phyloP scores from a whole-genome alignment of 352 stramenopile species.

The Phytophthora lateralis region DNA sequence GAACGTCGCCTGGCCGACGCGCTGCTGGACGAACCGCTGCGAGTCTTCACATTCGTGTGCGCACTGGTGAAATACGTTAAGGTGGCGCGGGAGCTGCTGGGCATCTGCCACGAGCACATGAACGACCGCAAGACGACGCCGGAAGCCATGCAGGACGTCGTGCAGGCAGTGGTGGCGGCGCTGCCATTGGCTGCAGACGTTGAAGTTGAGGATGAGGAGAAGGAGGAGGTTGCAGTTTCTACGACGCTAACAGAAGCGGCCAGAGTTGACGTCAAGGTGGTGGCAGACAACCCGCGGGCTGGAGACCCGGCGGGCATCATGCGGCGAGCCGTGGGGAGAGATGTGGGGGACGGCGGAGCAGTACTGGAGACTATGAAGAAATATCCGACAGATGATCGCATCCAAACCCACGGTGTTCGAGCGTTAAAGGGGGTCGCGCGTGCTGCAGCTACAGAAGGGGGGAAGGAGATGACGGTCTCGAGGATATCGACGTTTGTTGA shows the following conservation, averaged over 20 bases:
- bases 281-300: background rate
- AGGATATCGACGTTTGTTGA: background rate
- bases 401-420: conserved; percentile 56
- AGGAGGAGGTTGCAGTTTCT: background rate
- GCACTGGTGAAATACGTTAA: conserved; percentile 50
- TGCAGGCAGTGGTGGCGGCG: conserved; percentile 31
- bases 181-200: conserved; percentile 19
- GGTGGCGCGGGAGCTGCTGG: conserved; percentile 42
- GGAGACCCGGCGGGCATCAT: conserved; percentile 52
- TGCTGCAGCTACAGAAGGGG: background rate
- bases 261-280: conserved; percentile 2
- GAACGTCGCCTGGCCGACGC: conserved; percentile 38
- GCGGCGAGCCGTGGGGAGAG: conserved; percentile 51
- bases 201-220: too few species aligned
- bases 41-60: conserved; percentile 39
- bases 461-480: background rate
- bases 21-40: conserved; percentile 33
- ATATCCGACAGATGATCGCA: conserved; percentile 43
- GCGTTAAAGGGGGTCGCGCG: conserved; percentile 54
- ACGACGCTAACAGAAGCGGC: background rate
- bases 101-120: conserved; percentile 51
- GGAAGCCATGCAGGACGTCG: conserved; percentile 40
- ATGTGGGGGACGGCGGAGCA: conserved; percentile 46
- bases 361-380: conserved; percentile 57
- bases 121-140: conserved; percentile 28